Evolutionary conservation across 2,329 filamentous ascomycete species (phyloP).

Genomic region (Aspergillus tubingensis): DNA sequence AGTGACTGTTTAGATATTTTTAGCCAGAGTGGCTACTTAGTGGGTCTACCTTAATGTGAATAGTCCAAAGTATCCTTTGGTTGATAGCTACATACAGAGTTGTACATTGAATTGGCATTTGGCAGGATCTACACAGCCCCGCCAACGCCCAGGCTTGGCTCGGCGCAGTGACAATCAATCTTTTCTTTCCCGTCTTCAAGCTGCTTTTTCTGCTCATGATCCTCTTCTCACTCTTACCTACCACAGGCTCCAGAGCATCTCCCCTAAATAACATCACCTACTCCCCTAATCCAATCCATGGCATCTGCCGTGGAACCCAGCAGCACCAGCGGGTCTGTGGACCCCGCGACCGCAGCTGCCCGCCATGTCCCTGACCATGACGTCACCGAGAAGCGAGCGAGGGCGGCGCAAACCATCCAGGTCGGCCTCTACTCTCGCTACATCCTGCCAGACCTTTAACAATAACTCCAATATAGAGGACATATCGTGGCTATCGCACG

Average conservation of each 20-base stretch:
- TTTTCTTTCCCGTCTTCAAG: background rate
- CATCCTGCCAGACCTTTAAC: background rate
- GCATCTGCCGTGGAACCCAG: background rate
- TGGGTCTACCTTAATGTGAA: too few relatives aligned
- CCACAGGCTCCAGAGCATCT: background rate
- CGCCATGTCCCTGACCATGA: background rate
- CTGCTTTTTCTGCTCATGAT: background rate
- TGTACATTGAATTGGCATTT: too few relatives aligned
- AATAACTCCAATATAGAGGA: background rate
- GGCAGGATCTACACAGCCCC: too few relatives aligned
- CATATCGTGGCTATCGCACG: slow-evolving; percentile 11
- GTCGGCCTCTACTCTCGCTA: background rate
- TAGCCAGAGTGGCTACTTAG: too few relatives aligned
- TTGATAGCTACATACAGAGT: too few relatives aligned
- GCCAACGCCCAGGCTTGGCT: background rate
- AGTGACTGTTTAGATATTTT: background rate
- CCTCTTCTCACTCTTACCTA: too few relatives aligned
- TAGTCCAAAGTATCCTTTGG: too few relatives aligned
- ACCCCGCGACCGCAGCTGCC: background rate
- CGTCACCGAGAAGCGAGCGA: slow-evolving; percentile 1
- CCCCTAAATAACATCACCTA: background rate
- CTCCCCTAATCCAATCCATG: background rate
- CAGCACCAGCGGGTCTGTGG: background rate
- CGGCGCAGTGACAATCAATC: background rate
- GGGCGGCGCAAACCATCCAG: slow-evolving; percentile 7